These are phyloP conservation scores for Myotisia sp. DNA, from an alignment of 2,329 filamentous ascomycete species.

Conservation along the genomic window DNA sequence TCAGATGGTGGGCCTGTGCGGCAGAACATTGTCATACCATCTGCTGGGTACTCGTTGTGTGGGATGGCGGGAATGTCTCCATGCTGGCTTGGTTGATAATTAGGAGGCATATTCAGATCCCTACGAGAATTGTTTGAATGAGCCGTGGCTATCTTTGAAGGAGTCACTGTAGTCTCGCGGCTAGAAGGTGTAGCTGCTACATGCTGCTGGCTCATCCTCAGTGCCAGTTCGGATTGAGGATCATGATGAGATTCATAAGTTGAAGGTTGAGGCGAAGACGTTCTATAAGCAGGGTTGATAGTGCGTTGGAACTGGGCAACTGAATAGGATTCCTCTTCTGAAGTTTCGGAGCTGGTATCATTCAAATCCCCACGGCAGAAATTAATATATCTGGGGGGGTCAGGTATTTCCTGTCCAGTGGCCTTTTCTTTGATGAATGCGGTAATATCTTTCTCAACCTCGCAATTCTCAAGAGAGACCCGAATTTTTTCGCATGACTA, in stretches of 20 bases:
- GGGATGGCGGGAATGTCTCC: constrained; percentile 56
- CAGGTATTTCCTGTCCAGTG: constrained; percentile 93
- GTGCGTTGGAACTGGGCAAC: constrained; percentile 90
- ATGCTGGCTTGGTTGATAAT: constrained; percentile 45
- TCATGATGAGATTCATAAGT: constrained; percentile 87
- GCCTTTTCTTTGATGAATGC: constrained; percentile 77
- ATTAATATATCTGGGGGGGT: constrained; percentile 96
- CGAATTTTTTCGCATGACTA: constrained; percentile 89
- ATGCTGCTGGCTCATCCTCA: constrained; percentile 50
- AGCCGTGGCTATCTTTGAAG: constrained; percentile 33
- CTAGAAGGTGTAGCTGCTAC: constrained; percentile 29
- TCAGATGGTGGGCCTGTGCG: constrained; percentile 59
- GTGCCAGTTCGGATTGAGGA: constrained; percentile 57
- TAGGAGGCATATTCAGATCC: constrained; percentile 29
- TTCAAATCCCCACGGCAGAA: constrained; percentile 78
- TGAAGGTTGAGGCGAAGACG: constrained; percentile 90
- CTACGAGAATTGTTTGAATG: constrained; percentile 15
- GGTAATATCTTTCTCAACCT: constrained; percentile 89
- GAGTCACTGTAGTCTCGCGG: constrained; percentile 39
- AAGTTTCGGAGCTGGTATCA: constrained; percentile 67
- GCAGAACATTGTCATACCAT: constrained; percentile 97
- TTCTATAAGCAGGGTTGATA: constrained; percentile 89
- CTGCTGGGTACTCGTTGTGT: constrained; percentile 84
- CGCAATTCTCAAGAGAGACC: constrained; percentile 81
- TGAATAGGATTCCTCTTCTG: constrained; percentile 83